Base-by-base conservation (phyloP, 345 rosid genomes). In the Lagerstroemia speciosa region DNA sequence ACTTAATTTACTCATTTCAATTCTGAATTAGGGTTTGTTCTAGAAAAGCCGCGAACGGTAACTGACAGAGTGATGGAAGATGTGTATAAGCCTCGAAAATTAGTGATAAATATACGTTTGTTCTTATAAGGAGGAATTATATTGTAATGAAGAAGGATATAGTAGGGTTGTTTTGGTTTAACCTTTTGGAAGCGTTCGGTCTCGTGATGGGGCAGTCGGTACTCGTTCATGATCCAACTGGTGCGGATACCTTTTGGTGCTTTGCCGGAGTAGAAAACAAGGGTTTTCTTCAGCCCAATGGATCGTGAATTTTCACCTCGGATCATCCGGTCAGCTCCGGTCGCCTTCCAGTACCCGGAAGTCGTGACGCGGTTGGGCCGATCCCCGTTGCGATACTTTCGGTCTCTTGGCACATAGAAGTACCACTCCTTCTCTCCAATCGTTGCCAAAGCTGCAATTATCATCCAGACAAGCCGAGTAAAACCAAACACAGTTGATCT, bases 171-270 rank as follows among this genome's bases (percentile, higher is more conserved):
- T 6, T 20, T 8, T 5, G 30, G 24, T 32, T 63, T 32, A 17
- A 65, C 67, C 67, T 65, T 65, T 38, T 65, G 67, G 22, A 38
- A 65, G 30, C 67, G 50, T 16, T 65, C 67, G 6, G 67, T 65
- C 20, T 65, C 67, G 32, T 65, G 67, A 40, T 65, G 67, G 3
- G 67, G 67, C 78, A 93, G 76, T 40, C 98, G 92, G 60, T 90
- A 93, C 84, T 93, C 98, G 73, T 93, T 91, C 98, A 93, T 93
- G 73, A 93, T 93, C 98, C 98, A 93, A 50, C 98, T 89, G 32
- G 94, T 86, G 36, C 97, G 85, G 71, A 87, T 85, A 22, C 98
- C 98, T 76, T 91, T 93, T 20, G 98, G 98, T 60, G 98, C 98
- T 80, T 89, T 93, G 2, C 97, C 97, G 2, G 90, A 84, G 75